Evolutionary conservation across 1,284 basidiomycete species (phyloP), one percentile per base, ranked within the genome.

Genomic region (Puccinia hordei): DNA sequence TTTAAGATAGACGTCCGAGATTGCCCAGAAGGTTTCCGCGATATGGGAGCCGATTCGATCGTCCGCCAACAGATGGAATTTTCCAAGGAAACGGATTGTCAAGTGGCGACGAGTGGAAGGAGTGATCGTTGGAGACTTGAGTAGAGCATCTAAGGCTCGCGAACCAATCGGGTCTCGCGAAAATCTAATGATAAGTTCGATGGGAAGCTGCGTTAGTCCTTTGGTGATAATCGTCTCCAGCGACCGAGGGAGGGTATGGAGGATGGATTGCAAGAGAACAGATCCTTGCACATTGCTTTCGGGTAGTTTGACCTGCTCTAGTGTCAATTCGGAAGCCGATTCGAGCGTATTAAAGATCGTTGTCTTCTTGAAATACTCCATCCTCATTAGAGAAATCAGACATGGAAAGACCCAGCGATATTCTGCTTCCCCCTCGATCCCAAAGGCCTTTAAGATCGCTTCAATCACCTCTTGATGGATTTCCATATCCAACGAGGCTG

Each of bases 31-130:
- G 33, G 91, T 90, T 84, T 95, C 95, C 2, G 90, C 93, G 0
- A 98, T 90, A 73, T 93, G 89, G 83, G 92, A 93, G 68, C 95
- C 95, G 82, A 96, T 90, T 33, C 92, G 90, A 85, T 96, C 93
- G 84, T 94, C 91, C 1, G 92, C 92, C 30, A 98, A 89, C 41
- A 86, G 84, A 83, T 92, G 90, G 85, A 91, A 96, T 80, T 90
- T 88, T 2, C 91, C 92, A 61, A 94, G 89, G 82, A 95, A 90
- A 0, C 89, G 88, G 84, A 91, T 86, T 73, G 94, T 89, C 65
- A 96, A 89, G 82, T 88, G 88, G 35, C 92, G 90, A 82, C 92
- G 91, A 55, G 88, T 87, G 84, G 92, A 92, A 46, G 88, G 85
- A 1, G 90, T 86, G 0, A 94, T 90, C 0, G 90, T 89, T 0